Evolutionary conservation across 129 eudicot species (phyloP).

Genomic region (Calendula officinalis): DNA sequence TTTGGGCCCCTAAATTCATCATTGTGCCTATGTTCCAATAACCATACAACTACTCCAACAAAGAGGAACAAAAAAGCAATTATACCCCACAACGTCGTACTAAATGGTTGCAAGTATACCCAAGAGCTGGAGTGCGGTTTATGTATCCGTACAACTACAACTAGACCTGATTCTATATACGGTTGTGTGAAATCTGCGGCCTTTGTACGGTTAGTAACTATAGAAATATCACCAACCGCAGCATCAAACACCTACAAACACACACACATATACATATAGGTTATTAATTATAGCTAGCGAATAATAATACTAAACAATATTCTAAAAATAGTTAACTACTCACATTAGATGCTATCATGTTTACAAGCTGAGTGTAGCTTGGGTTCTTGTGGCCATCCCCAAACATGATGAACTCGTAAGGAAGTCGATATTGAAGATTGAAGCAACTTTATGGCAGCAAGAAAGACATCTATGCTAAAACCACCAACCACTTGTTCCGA

Average conservation of each 20-base stretch:
- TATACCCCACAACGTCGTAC: background rate
- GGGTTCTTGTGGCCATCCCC: background rate
- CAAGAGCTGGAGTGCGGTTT: conserved; percentile 1
- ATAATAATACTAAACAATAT: too few relatives aligned
- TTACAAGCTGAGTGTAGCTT: background rate
- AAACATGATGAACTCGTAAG: conserved; percentile 1
- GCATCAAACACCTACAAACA: background rate
- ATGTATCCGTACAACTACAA: conserved; percentile 1
- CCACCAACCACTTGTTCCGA: background rate
- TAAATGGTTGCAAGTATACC: conserved; percentile 4
- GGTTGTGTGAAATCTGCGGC: background rate
- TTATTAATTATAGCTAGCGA: background rate
- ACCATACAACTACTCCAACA: background rate
- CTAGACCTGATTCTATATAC: background rate
- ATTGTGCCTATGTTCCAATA: background rate
- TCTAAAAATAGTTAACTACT: background rate
- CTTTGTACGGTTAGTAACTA: background rate
- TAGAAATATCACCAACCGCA: background rate
- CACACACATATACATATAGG: too few relatives aligned
- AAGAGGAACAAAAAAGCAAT: background rate
- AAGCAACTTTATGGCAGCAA: background rate
- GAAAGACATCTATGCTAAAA: background rate
- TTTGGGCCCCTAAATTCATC: conserved; percentile 1
- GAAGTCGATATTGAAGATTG: background rate
- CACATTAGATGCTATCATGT: conserved; percentile 2